Evolutionary conservation across 2,329 filamentous ascomycete genomes (phyloP).

Genomic region (Tolypocladium inflatum): DNA sequence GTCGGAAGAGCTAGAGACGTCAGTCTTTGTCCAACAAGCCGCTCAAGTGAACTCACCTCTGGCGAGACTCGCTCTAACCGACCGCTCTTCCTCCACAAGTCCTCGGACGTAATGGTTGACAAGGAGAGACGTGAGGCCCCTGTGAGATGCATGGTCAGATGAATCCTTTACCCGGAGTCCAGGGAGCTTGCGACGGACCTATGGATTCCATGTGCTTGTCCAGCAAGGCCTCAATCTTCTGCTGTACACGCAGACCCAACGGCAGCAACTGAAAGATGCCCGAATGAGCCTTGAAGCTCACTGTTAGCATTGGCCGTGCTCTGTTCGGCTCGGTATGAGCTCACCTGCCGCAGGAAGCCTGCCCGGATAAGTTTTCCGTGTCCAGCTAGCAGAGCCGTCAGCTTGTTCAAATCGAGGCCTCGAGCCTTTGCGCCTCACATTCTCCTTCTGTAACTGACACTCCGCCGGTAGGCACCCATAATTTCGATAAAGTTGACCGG

Average conservation of each 20-base stretch:
- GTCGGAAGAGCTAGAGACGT: conserved; percentile 60
- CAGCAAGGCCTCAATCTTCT: conserved; percentile 77
- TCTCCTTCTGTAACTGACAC: conserved; percentile 48
- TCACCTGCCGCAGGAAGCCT: conserved; percentile 64
- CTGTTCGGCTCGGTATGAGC: conserved; percentile 8
- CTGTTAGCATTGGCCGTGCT: not conserved
- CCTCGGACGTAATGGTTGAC: conserved; percentile 77
- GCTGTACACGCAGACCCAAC: conserved; percentile 74
- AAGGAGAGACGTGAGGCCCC: conserved; percentile 74
- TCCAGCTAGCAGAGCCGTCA: conserved; percentile 35
- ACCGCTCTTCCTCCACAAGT: conserved; percentile 76
- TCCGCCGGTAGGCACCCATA: conserved; percentile 73
- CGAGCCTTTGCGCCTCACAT: conserved; percentile 27
- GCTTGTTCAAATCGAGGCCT: not conserved
- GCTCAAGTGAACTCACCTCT: conserved; percentile 44
- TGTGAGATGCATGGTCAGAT: conserved; percentile 11
- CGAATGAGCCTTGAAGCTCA: conserved; percentile 55
- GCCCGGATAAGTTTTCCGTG: conserved; percentile 60
- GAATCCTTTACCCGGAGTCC: not conserved
- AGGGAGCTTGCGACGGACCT: conserved; percentile 33
- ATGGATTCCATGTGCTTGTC: conserved; percentile 80
- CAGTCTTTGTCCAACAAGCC: not conserved
- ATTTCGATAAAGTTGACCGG: conserved; percentile 48
- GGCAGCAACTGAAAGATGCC: conserved; percentile 91
- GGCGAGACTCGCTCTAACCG: conserved; percentile 61